Evolutionary conservation across 202 grass and related monocot species (phyloP).

Genomic region (Carex sylvatica): DNA sequence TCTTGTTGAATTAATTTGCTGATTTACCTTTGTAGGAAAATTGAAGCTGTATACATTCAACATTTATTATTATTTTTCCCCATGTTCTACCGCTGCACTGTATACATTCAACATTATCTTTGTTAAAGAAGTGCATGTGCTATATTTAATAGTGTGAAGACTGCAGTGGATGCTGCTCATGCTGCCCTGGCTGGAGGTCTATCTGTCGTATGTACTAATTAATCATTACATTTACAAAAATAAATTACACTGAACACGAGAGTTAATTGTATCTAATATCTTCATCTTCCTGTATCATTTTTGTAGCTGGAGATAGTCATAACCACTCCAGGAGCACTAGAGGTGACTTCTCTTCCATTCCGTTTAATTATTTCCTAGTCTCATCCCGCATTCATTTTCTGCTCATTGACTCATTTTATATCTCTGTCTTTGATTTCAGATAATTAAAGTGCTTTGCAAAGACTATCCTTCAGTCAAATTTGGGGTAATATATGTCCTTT

Average conservation of each 20-base stretch:
- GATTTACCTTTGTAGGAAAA: background rate
- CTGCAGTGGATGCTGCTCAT: slow-evolving; percentile 56
- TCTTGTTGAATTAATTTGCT: background rate
- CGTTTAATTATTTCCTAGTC: background rate
- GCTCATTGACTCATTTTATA: background rate
- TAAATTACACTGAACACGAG: background rate
- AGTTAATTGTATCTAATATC: background rate
- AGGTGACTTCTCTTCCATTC: slow-evolving; percentile 39
- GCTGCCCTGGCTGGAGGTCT: slow-evolving; percentile 66
- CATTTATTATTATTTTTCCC: background rate
- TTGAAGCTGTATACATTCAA: background rate
- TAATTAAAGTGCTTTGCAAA: slow-evolving; percentile 52
- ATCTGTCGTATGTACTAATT: slow-evolving; percentile 59
- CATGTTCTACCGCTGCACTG: background rate
- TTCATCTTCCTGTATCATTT: background rate
- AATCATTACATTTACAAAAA: background rate
- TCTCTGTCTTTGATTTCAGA: slow-evolving; percentile 35
- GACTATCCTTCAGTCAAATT: slow-evolving; percentile 66
- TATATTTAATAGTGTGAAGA: slow-evolving; percentile 32
- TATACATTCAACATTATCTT: too few species aligned
- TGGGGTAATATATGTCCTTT: slow-evolving; percentile 37
- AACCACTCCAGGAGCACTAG: slow-evolving; percentile 64
- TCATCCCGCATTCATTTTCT: background rate
- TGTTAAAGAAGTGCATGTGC: background rate
- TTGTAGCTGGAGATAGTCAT: slow-evolving; percentile 80